phyloP scores from a whole-genome alignment of 2,329 filamentous ascomycete genomes.

The Cercospora sp. region DNA sequence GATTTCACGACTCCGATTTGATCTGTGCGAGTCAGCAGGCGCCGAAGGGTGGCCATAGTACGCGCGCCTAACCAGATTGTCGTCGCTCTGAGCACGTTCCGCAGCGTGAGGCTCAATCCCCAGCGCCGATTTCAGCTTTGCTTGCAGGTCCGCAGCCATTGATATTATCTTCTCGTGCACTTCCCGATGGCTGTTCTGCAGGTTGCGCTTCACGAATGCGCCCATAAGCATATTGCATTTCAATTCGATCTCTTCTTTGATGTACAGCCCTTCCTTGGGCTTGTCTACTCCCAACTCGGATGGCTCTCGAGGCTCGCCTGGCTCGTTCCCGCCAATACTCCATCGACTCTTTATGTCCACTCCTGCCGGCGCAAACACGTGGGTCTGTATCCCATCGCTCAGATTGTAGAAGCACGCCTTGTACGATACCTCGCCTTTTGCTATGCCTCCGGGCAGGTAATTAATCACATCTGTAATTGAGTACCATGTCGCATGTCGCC shows the following conservation, averaged over 20 bases:
- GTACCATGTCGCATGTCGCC: slow-evolving; percentile 76
- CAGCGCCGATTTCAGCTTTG: not conserved
- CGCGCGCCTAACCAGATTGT: slow-evolving; percentile 13
- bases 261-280: slow-evolving; percentile 69
- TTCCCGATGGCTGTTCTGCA: slow-evolving; percentile 71
- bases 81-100: not conserved
- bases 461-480: slow-evolving; percentile 73
- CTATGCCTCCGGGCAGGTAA: slow-evolving; percentile 68
- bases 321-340: slow-evolving; percentile 75
- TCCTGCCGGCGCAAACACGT: slow-evolving; percentile 79
- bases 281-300: slow-evolving; percentile 60
- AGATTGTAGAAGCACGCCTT: slow-evolving; percentile 78
- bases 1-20: slow-evolving; percentile 18
- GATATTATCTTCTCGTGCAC: slow-evolving; percentile 59
- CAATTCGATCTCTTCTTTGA: slow-evolving; percentile 84
- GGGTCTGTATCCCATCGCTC: slow-evolving; percentile 72
- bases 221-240: slow-evolving; percentile 75
- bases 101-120: not conserved
- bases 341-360: slow-evolving; percentile 78
- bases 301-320: slow-evolving; percentile 66
- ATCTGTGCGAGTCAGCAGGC: slow-evolving; percentile 11
- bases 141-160: slow-evolving; percentile 22
- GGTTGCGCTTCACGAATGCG: slow-evolving; percentile 76
- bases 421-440: slow-evolving; percentile 70
- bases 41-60: slow-evolving; percentile 10